Evolutionary conservation across 2,329 filamentous ascomycete genomes (phyloP), one percentile per base, ranked within the genome.

Genomic region (Claviceps quebecensis): DNA sequence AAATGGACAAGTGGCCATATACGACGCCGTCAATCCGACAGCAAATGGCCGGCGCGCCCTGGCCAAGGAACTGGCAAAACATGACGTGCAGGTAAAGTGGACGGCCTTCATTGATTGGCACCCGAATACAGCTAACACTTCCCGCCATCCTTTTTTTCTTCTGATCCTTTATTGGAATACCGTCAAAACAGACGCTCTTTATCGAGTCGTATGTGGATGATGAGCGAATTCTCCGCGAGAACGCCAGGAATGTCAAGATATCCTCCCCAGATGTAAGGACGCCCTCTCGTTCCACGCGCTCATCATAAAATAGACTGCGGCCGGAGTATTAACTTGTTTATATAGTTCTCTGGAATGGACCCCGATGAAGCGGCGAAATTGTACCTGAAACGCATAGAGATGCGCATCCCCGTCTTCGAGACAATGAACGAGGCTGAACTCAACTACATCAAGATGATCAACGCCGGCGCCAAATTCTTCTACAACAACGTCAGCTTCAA

Each of bases 371-470:
- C 93, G 3, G 90, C 95, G 34, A 84, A 87, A 61, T 81, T 96
- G 60, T 98, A 98, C 62, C 78, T 98, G 40, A 80, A 83, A 56
- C 83, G 93, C 48, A 97, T 98, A 63, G 83, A 88, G 56, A 84
- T 87, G 59, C 87, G 93, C 59, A 98, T 98, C 54, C 93, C 93
- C 19, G 84, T 91, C 53, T 98, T 95, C 60, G 90, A 98, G 70
- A 95, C 88, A 1, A 97, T 98, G 89, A 79, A 90, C 60, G 93
- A 98, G 66, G 76, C 78, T 34, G 90, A 97, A 58, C 76, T 98
- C 56, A 95, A 97, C 65, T 98, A 91, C 70, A 91, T 98, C 71
- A 96, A 95, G 72, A 96, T 98, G 91, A 95, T 97, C 65, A 98
- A 98, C 59, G 93, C 93, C 7, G 93, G 93, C 45, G 82, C 91